phyloP scores from a whole-genome alignment of 352 stramenopile genomes.

The Phytophthora ramorum region DNA sequence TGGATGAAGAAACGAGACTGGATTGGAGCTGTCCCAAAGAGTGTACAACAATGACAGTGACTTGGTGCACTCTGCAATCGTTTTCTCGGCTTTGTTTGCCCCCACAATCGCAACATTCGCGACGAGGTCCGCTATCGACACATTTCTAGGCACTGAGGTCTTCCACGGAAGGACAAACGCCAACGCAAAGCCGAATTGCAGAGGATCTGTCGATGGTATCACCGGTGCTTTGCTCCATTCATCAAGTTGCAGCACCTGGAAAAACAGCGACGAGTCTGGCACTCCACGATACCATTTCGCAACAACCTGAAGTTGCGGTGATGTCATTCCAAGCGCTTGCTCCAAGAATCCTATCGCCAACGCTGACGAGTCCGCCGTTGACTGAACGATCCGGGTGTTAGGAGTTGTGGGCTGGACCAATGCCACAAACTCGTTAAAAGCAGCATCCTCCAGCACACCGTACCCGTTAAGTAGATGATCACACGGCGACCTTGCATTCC shows the following conservation, averaged over 20 bases:
- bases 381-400: constrained; percentile 18
- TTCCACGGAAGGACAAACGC: constrained; percentile 47
- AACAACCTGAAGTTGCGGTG: constrained; percentile 37
- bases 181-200: constrained; percentile 57
- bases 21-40: constrained; percentile 50
- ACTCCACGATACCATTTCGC: constrained; percentile 52
- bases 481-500: constrained; percentile 21
- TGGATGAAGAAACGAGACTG: constrained; percentile 47
- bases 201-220: constrained; percentile 33
- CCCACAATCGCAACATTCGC: constrained; percentile 37
- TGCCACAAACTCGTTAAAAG: constrained; percentile 35
- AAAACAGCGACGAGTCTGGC: constrained; percentile 50
- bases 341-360: constrained; percentile 52
- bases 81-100: constrained; percentile 1
- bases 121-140: constrained; percentile 36
- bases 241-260: constrained; percentile 48
- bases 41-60: constrained; percentile 41
- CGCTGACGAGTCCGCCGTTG: constrained; percentile 43
- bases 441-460: constrained; percentile 32
- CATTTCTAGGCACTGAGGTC: constrained; percentile 28
- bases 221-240: constrained; percentile 36
- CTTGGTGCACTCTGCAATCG: constrained; percentile 37
- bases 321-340: constrained; percentile 36
- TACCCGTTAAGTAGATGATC: constrained; percentile 51
- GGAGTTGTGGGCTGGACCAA: constrained; percentile 41